Base-by-base conservation (phyloP, 108 stramenopile species). In the Skeletonema potamos region DNA sequence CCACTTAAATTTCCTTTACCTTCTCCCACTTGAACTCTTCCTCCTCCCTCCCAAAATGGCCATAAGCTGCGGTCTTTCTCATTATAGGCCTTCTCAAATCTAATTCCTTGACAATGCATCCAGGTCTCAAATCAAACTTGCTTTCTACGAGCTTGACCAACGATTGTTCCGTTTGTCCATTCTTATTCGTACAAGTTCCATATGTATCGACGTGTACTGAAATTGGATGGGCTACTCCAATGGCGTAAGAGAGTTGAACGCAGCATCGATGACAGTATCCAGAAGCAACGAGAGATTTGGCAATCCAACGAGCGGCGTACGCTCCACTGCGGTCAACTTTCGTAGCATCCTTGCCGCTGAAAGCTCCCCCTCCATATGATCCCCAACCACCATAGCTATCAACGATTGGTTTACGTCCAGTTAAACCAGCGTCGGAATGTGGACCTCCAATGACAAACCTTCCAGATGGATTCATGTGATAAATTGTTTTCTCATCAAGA, bases 331-430 rank as follows among this genome's bases (percentile, higher is more conserved):
- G 92, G 85, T 97, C 96, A 9, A 98, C 90, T 77, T 97, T 98
- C 75, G 96, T 97, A 59, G 95, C 85, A 78, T 97, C 97, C 87
- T 98, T 98, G 11, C 97, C 97, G 46, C 95, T 96, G 68, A 97
- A 93, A 29, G 97, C 92, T 29, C 98, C 98, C 15, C 98, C 98
- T 43, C 98, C 98, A 74, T 97, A 96, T 18, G 96, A 94, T 62
- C 96, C 98, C 98, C 98, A 98, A 69, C 98, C 98, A 32, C 98
- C 98, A 74, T 98, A 98, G 33, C 93, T 97, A 82, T 98, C 98
- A 36, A 97, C 94, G 70, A 96, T 94, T 70, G 97, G 95, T 80
- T 98, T 98, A 48, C 98, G 90, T 33, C 98, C 98, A 9, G 98
- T 97, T 7, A 98, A 83, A 48, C 98, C 96, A n/a, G 98, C 96